Percentiles rank a stretch among this genome's conserved stretches.
These are phyloP conservation scores for Heterobasidion occidentale DNA, from an alignment of 1,284 basidiomycete genomes.

Conservation along the genomic window DNA sequence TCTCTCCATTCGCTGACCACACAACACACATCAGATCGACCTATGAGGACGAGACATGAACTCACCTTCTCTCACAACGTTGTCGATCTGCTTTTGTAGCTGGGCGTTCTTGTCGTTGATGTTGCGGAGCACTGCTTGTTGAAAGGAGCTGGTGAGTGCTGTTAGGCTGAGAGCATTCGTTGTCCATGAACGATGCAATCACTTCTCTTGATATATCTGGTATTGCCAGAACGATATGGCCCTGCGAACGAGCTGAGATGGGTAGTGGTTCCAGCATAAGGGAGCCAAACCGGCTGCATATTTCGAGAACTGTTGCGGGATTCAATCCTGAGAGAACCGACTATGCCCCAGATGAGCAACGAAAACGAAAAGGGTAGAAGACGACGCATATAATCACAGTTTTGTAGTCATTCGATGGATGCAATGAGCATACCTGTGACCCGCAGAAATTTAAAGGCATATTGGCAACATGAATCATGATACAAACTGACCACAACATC, in stretches of 20 bases:
- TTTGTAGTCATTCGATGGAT: constrained; percentile 82
- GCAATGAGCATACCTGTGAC: constrained; percentile 62
- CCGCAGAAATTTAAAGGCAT: background rate
- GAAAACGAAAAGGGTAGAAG: background rate
- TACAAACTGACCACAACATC: constrained; percentile 62
- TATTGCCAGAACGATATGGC: constrained; percentile 86
- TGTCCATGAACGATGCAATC: background rate
- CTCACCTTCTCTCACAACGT: constrained; percentile 69
- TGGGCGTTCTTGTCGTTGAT: constrained; percentile 74
- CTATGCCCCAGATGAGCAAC: constrained; percentile 25
- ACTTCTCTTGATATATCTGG: constrained; percentile 80
- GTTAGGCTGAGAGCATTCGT: background rate
- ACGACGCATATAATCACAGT: constrained; percentile 39
- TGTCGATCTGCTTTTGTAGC: constrained; percentile 74
- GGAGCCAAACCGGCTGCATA: constrained; percentile 58
- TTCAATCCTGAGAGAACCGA: constrained; percentile 77
- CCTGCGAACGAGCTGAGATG: constrained; percentile 24
- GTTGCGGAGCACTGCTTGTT: constrained; percentile 71
- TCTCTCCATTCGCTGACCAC: constrained; percentile 65
- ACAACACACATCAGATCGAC: background rate
- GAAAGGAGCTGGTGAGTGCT: constrained; percentile 51
- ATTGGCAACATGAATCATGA: background rate
- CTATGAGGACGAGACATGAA: background rate
- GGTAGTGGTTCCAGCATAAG: background rate
- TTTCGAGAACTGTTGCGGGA: constrained; percentile 68